These are phyloP conservation scores for Yarrowia porcina DNA, from an alignment of 805 yeast genomes.

Conservation along the genomic window DNA sequence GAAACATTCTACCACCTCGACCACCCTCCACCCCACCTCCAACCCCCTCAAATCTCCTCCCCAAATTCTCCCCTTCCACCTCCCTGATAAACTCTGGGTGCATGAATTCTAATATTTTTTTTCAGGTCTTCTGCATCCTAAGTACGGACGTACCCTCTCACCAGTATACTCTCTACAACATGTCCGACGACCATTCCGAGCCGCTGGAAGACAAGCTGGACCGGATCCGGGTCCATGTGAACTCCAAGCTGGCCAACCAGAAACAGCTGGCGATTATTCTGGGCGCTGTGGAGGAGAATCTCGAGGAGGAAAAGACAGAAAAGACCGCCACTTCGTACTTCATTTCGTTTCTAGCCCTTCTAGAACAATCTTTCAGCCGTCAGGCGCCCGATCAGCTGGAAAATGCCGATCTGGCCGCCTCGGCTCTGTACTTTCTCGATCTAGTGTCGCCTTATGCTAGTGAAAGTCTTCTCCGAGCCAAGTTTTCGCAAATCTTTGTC, in stretches of 20 bases:
- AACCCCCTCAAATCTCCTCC: not conserved
- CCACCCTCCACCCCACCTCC: not conserved
- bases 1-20: no score
- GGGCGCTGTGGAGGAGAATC: slow-evolving; percentile 85
- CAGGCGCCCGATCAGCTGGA: slow-evolving; percentile 45
- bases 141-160: no score
- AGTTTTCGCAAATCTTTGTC: slow-evolving; percentile 72
- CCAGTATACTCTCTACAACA: no score
- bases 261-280: slow-evolving; percentile 78
- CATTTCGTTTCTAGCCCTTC: slow-evolving; percentile 73
- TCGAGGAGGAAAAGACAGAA: slow-evolving; percentile 58
- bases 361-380: slow-evolving; percentile 62
- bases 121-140: slow-evolving; percentile 14
- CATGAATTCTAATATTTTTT: slow-evolving; percentile 7
- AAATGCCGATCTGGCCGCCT: slow-evolving; percentile 64
- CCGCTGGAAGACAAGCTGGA: slow-evolving; percentile 31
- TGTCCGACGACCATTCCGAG: slow-evolving; percentile 25
- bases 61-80: not conserved
- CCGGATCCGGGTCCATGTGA: slow-evolving; percentile 61
- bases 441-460: slow-evolving; percentile 65
- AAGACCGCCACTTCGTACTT: slow-evolving; percentile 77
- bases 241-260: slow-evolving; percentile 83
- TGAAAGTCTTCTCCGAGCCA: slow-evolving; percentile 61
- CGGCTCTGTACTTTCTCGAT: slow-evolving; percentile 79
- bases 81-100: not conserved